These are phyloP conservation scores for Fraxinus sp. DNA, from an alignment of 305 asterid species.

Conservation along the genomic window DNA sequence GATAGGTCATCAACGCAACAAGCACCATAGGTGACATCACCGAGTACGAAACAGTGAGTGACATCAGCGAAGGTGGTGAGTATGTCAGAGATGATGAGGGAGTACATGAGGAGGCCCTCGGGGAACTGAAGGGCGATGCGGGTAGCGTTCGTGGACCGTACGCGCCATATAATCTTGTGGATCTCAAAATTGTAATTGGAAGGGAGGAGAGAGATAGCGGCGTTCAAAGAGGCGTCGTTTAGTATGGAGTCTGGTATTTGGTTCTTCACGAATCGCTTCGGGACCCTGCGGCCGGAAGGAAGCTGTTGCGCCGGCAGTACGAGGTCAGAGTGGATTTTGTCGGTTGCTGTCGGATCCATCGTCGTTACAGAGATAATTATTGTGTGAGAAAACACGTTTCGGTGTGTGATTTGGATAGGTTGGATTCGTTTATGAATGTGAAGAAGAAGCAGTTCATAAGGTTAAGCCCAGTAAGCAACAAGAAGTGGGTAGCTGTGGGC, in stretches of 20 bases:
- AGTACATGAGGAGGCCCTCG: constrained; percentile 81
- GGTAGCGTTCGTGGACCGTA: constrained; percentile 53
- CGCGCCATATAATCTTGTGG: constrained; percentile 88
- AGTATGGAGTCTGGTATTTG: constrained; percentile 85
- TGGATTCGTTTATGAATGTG: neutral
- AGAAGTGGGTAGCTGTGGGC: too few relatives aligned
- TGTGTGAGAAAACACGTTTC: neutral
- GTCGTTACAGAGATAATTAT: neutral
- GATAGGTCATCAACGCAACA: constrained; percentile 93
- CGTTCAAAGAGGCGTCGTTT: constrained; percentile 69
- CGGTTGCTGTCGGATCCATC: neutral
- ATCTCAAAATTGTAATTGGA: constrained; percentile 88
- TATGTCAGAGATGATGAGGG: constrained; percentile 83
- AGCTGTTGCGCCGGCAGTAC: neutral
- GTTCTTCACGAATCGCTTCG: constrained; percentile 70
- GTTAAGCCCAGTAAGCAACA: neutral
- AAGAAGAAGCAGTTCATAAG: neutral
- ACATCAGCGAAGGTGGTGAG: constrained; percentile 74
- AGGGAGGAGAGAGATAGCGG: constrained; percentile 83
- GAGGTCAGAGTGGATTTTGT: neutral
- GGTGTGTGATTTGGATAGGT: neutral
- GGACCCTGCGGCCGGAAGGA: constrained; percentile 27
- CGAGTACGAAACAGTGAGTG: constrained; percentile 77
- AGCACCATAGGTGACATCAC: constrained; percentile 95
- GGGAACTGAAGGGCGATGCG: constrained; percentile 95